Evolutionary conservation across 2,329 filamentous ascomycete genomes (phyloP).

Genomic region (Lizonia empirigonia): DNA sequence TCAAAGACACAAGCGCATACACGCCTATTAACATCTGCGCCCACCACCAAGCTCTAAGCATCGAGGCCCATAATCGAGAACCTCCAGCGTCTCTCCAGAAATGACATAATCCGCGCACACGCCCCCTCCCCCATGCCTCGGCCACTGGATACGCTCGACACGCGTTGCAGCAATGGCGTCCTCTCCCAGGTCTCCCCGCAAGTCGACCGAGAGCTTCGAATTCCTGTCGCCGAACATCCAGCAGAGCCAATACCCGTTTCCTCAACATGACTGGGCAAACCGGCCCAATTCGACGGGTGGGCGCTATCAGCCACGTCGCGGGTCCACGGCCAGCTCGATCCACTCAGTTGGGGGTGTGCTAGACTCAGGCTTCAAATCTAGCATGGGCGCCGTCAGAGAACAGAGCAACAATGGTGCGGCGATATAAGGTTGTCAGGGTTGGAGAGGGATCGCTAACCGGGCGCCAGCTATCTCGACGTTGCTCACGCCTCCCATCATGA

Average conservation of each 20-base stretch:
- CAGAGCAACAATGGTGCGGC: slow-evolving; percentile 75
- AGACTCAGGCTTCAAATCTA: slow-evolving; percentile 68
- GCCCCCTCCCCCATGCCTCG: slow-evolving; percentile 41
- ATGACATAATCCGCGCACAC: slow-evolving; percentile 7
- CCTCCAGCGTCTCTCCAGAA: not conserved
- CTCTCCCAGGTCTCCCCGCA: slow-evolving; percentile 50
- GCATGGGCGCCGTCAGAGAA: slow-evolving; percentile 68
- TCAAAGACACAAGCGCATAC: slow-evolving; percentile 2
- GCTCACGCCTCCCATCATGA: slow-evolving; percentile 86
- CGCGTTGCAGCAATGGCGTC: slow-evolving; percentile 44
- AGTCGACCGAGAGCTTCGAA: slow-evolving; percentile 57
- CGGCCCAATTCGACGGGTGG: slow-evolving; percentile 55
- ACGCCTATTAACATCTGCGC: not conserved
- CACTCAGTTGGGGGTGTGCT: slow-evolving; percentile 84
- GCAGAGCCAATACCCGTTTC: slow-evolving; percentile 60
- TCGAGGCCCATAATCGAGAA: too few relatives aligned
- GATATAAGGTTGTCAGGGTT: not conserved
- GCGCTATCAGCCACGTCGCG: slow-evolving; percentile 66
- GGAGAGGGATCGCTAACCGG: slow-evolving; percentile 50
- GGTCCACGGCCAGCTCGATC: slow-evolving; percentile 85
- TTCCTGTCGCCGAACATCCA: slow-evolving; percentile 52
- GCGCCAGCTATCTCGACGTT: slow-evolving; percentile 77
- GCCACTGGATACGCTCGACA: slow-evolving; percentile 34
- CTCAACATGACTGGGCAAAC: slow-evolving; percentile 59
- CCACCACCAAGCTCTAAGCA: not conserved